Conservation (phyloP, 768 basidiomycete genomes). For the Amanita phalloides region DNA sequence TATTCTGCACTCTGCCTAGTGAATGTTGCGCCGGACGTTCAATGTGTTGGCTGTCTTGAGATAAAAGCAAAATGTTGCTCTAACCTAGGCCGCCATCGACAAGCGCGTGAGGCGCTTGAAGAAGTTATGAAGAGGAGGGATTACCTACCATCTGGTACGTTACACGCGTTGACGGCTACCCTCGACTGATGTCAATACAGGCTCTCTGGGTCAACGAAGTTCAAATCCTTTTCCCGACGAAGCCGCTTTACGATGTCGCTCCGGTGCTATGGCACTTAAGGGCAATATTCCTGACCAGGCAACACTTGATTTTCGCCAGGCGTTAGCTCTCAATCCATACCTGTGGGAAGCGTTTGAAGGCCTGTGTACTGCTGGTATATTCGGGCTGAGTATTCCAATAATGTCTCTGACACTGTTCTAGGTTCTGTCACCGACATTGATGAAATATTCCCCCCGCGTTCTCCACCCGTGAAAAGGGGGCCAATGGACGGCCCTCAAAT, state of each 20-base stretch:
- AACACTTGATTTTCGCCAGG: conserved; percentile 56
- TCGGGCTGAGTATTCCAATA: conserved; percentile 5
- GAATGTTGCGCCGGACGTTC: conserved; percentile 44
- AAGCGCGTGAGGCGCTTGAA: conserved; percentile 66
- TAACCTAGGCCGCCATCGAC: conserved; percentile 60
- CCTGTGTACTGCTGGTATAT: conserved; percentile 65
- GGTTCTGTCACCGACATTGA: conserved; percentile 66
- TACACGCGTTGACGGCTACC: conserved; percentile 1
- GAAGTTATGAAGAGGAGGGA: conserved; percentile 41
- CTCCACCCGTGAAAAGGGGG: conserved; percentile 40
- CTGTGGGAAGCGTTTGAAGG: conserved; percentile 93
- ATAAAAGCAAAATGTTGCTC: conserved; percentile 72
- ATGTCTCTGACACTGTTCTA: conserved; percentile 18
- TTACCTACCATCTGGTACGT: conserved; percentile 51
- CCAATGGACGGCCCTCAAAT: conserved; percentile 40
- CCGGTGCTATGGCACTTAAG: conserved; percentile 67
- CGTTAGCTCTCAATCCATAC: conserved; percentile 64
- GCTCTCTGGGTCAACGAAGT: conserved; percentile 25
- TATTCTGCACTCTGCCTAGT: conserved; percentile 70
- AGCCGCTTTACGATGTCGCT: conserved; percentile 64
- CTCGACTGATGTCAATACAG: conserved; percentile 35
- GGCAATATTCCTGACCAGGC: conserved; percentile 73
- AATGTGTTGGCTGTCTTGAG: conserved; percentile 68
- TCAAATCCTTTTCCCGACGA: conserved; percentile 59
- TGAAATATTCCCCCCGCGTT: conserved; percentile 57